phyloP scores from a whole-genome alignment of 2,329 filamentous ascomycete genomes.

The Pseudocercospora musae region DNA sequence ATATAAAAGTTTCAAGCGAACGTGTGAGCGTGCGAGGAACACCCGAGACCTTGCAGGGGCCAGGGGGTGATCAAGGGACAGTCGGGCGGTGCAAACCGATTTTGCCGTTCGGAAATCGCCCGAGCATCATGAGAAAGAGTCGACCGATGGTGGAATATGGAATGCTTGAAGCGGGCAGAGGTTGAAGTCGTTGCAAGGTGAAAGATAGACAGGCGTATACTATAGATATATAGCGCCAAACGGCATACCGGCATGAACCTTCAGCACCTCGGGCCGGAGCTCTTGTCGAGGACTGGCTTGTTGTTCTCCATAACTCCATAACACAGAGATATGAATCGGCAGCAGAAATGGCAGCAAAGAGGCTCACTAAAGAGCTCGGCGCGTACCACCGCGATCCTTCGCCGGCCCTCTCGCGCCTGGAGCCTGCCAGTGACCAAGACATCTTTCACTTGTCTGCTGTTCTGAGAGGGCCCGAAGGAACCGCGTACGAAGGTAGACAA shows the following conservation, averaged over 20 bases:
- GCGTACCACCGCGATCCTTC: constrained; percentile 56
- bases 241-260: neutral
- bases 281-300: neutral
- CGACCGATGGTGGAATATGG: neutral
- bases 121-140: neutral
- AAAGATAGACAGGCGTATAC: too few species aligned
- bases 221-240: too few species aligned
- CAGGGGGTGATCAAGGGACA: neutral
- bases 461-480: constrained; percentile 56
- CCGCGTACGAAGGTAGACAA: constrained; percentile 58
- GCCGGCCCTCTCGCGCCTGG: constrained; percentile 55
- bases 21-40: neutral
- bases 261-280: neutral
- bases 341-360: constrained; percentile 46
- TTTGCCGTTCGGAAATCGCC: neutral
- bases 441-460: constrained; percentile 60
- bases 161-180: neutral
- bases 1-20: constrained; percentile 5
- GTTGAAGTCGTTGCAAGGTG: too few species aligned
- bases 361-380: constrained; percentile 60
- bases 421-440: constrained; percentile 56
- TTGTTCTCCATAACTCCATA: neutral
- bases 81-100: neutral
- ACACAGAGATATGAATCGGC: neutral
- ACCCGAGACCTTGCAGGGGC: neutral